phyloP scores from a whole-genome alignment of 306 rosid genomes.

The Quercus dentata region DNA sequence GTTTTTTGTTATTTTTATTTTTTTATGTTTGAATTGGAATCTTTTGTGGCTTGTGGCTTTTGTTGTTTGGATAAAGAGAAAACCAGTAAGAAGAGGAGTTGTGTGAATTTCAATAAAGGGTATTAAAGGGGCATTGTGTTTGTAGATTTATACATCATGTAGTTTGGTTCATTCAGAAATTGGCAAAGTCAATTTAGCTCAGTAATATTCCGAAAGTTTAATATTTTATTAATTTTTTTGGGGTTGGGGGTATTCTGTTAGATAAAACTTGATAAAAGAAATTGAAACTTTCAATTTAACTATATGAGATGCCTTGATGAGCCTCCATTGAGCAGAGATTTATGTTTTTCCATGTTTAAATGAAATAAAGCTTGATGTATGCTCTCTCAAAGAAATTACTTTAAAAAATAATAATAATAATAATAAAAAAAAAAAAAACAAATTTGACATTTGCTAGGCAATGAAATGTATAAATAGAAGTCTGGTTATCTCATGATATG shows the following conservation, averaged over 20 bases:
- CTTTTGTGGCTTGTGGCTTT: neutral
- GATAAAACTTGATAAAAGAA: neutral
- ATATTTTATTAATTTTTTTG: too few species aligned
- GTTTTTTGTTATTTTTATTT: too few species aligned
- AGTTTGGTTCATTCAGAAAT: slow-evolving; percentile 10
- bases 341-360: neutral
- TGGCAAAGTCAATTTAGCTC: neutral
- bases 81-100: neutral
- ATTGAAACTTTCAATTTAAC: neutral
- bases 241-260: neutral
- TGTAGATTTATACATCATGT: neutral
- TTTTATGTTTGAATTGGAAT: neutral
- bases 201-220: neutral
- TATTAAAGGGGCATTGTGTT: neutral
- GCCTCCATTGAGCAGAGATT: neutral
- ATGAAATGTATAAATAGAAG: neutral
- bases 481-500: neutral
- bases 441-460: neutral
- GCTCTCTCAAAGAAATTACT: neutral
- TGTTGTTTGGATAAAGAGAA: neutral
- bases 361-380: neutral
- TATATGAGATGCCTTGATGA: neutral
- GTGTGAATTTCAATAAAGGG: neutral
- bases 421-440: neutral
- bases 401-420: too few species aligned